Percentiles rank a stretch among this genome's conserved stretches.
Evolutionary conservation across 192 early-diverging fungal species (phyloP).

Genomic region (Coemansia nantahalensis): DNA sequence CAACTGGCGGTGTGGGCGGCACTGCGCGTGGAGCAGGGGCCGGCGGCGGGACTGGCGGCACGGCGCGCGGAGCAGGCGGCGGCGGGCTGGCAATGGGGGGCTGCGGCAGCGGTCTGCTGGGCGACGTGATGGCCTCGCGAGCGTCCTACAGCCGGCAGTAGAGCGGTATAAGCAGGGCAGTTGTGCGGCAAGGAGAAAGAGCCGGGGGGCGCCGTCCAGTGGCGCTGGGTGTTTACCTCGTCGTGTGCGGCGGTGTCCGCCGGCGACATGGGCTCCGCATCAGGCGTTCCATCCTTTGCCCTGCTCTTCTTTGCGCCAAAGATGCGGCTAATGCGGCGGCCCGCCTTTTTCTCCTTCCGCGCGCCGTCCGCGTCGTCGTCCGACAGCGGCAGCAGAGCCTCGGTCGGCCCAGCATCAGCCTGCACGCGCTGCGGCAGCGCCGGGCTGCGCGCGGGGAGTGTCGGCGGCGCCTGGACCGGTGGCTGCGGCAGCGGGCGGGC

Average conservation of each 20-base stretch:
- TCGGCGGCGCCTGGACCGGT: slow-evolving; percentile 10
- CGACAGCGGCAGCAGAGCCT: not conserved
- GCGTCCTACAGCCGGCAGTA: not conserved
- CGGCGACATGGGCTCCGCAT: not conserved
- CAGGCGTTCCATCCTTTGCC: slow-evolving; percentile 17
- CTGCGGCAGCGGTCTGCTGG: slow-evolving; percentile 37
- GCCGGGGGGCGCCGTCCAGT: no score
- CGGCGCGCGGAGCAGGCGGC: slow-evolving; percentile 7
- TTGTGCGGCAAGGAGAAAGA: no score
- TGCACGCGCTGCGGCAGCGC: slow-evolving; percentile 30
- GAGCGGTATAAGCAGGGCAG: no score
- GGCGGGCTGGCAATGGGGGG: slow-evolving; percentile 26
- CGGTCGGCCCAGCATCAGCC: slow-evolving; percentile 2
- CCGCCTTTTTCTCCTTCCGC: slow-evolving; percentile 45
- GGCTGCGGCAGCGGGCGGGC: slow-evolving; percentile 39
- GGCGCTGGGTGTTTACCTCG: slow-evolving; percentile 11
- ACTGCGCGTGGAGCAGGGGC: slow-evolving; percentile 15
- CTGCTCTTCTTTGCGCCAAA: slow-evolving; percentile 46
- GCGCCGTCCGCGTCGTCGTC: slow-evolving; percentile 23
- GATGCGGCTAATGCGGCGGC: slow-evolving; percentile 46
- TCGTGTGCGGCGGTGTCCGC: not conserved
- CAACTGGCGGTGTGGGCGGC: slow-evolving; percentile 13
- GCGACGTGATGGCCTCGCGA: not conserved
- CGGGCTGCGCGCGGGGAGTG: slow-evolving; percentile 26
- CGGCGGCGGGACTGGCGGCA: slow-evolving; percentile 14